Conservation (phyloP, 1,139 yeast genomes). For the Suhomyces coccinellae region DNA sequence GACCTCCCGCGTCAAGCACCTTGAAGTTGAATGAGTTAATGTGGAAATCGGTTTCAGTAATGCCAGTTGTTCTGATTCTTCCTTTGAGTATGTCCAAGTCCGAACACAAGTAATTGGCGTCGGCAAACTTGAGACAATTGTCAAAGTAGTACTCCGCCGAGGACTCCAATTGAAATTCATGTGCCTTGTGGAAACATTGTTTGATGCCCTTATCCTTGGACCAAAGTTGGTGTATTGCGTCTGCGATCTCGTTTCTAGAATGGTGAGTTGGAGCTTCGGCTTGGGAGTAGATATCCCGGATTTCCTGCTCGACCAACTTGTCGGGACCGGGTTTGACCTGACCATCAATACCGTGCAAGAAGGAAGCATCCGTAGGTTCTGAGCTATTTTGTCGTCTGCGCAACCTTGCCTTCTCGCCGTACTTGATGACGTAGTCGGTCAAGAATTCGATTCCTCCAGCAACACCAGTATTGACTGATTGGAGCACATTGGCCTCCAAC, state of each 20-base stretch:
- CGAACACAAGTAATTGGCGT: conserved; percentile 64
- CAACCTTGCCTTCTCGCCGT: conserved; percentile 54
- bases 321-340: not conserved
- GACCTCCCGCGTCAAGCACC: conserved; percentile 97
- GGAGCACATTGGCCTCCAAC: conserved; percentile 57
- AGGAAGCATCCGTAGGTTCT: conserved; percentile 39
- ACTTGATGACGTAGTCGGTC: conserved; percentile 63
- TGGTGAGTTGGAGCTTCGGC: not conserved
- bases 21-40: conserved; percentile 67
- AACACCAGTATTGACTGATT: conserved; percentile 61
- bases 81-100: conserved; percentile 88
- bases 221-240: conserved; percentile 72
- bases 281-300: conserved; percentile 7
- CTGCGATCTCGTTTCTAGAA: conserved; percentile 47
- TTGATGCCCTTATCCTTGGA: conserved; percentile 62
- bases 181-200: conserved; percentile 59
- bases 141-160: conserved; percentile 79
- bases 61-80: conserved; percentile 93
- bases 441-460: conserved; percentile 69
- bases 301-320: not conserved
- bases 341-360: conserved; percentile 5
- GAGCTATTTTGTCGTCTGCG: conserved; percentile 55
- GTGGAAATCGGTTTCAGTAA: conserved; percentile 80
- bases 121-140: conserved; percentile 61
- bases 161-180: conserved; percentile 81